phyloP scores from a whole-genome alignment of 169 alveolate species.

The Babesia ovata region DNA sequence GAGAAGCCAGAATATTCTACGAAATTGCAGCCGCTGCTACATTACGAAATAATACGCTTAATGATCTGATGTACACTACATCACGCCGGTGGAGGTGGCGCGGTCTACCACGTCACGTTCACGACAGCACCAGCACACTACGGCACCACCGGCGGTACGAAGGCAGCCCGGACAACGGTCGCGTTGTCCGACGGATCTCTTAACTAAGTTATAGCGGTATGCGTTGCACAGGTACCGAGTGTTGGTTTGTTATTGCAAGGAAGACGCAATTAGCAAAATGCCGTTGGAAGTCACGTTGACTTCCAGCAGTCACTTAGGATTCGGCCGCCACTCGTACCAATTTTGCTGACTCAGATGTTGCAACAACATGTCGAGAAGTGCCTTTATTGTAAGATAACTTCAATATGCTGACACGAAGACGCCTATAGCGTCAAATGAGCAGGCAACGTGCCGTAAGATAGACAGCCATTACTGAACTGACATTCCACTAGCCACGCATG shows the following conservation, averaged over 20 bases:
- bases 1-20: no score
- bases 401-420: not conserved
- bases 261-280: not conserved
- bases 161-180: no score
- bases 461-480: no score
- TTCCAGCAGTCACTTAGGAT: constrained; percentile 18
- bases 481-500: no score
- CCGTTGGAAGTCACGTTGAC: constrained; percentile 4
- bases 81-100: not conserved
- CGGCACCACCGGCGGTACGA: not conserved
- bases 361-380: not conserved
- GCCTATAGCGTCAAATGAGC: constrained; percentile 12
- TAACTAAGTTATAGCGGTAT: no score
- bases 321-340: constrained; percentile 3
- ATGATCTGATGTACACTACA: no score
- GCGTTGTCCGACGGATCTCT: not conserved
- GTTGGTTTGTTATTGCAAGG: not conserved
- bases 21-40: no score
- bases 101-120: constrained; percentile 10
- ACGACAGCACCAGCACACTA: constrained; percentile 19
- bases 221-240: no score
- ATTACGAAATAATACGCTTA: no score
- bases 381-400: not conserved
- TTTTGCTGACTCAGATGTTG: constrained; percentile 6
- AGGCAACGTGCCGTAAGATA: constrained; percentile 7